A percentile compares a stretch with the other conserved stretches of the same genome.
Evolutionary conservation across 306 rosid genomes (phyloP).

Genomic region (Cicer chorassanicum): DNA sequence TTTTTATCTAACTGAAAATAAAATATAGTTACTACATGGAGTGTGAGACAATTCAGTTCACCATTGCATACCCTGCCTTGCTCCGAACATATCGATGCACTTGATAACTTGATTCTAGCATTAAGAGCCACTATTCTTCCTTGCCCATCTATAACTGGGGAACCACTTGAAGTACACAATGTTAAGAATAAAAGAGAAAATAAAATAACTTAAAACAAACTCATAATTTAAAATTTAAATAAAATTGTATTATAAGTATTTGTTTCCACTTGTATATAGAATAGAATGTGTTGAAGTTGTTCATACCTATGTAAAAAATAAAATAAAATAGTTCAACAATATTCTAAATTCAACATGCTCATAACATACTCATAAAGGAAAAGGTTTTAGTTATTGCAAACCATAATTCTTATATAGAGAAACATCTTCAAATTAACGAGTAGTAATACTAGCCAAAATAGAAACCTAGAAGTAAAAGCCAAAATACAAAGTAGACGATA

Average conservation of each 20-base stretch:
- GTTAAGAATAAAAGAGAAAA: constrained; percentile 18
- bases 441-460: constrained; percentile 93
- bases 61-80: no score
- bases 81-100: no score
- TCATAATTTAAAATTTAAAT: constrained; percentile 34
- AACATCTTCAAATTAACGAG: constrained; percentile 53
- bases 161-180: constrained; percentile 61
- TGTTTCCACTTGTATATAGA: constrained; percentile 77
- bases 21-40: no score
- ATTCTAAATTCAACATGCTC: constrained; percentile 4
- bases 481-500: background rate
- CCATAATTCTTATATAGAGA: constrained; percentile 80
- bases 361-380: background rate
- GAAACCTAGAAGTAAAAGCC: constrained; percentile 68
- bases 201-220: constrained; percentile 23
- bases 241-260: constrained; percentile 7
- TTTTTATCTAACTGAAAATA: no score
- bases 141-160: constrained; percentile 38
- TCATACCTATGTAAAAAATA: constrained; percentile 69
- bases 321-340: constrained; percentile 6
- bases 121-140: no score
- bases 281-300: constrained; percentile 73
- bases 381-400: constrained; percentile 12
- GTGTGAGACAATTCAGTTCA: no score
- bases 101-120: no score